Evolutionary conservation across 371 early-diverging fungal genomes (phyloP), one percentile per base, ranked within the genome.

Genomic region (Dichotomocladium elegans): DNA sequence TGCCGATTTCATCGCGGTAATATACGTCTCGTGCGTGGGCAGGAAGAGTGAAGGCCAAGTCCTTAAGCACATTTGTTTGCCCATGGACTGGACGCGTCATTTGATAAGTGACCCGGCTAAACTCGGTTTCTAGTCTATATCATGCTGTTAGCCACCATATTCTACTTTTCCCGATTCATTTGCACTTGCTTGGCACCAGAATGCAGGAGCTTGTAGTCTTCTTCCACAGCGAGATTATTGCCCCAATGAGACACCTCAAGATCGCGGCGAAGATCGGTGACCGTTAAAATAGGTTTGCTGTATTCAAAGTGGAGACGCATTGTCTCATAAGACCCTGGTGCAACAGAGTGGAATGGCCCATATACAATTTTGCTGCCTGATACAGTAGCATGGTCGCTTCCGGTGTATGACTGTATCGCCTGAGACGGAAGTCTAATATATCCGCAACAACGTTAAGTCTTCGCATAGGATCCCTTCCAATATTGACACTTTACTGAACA

Each of bases 1-100:
- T 96, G 29, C 99, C 99, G 56, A 96, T 91, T 47, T 89, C 90
- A 70, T 99, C 99, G 24, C 90, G 85, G 64, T 80, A 95, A 66
- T 92, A 96, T 41, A 91, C 79, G 49, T 92, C 82, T 21, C 74
- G 60, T 12, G 91, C 94, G 8, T 66, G 69, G 2, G 63, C 67
- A 27, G 93, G 96, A 8, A 94, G 75, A 21, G 52, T 33, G 57
- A 70, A 89, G 40, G 48, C 68, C 57, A 77, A 77, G 3, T 62
- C 54, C 45, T 72, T 80, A 33, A 88, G 63, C 28, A 80, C 84
- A 51, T 83, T 86, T 41, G 85, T 82, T 30, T 81, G 75, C 5
- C 68, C 62, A 58, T 81, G 77, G 6, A 63, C 64, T 58, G 63
- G 67, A 41, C 57, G 49, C 33, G 67, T 50, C 55, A 81, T 53